phyloP scores from a whole-genome alignment of 2,329 filamentous ascomycete species.

The Neocucurbitaria cava region DNA sequence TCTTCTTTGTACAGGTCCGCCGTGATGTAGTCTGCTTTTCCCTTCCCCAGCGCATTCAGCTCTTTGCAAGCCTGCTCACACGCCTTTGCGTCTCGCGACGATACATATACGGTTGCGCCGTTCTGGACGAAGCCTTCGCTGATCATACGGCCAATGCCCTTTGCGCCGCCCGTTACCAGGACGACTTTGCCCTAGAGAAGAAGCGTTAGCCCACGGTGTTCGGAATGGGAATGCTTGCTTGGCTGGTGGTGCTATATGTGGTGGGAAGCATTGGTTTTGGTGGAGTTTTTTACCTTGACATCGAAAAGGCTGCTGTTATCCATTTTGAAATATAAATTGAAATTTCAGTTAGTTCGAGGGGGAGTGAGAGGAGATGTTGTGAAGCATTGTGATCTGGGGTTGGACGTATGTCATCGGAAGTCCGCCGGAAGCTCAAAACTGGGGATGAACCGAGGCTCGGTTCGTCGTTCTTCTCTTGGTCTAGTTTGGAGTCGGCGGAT shows the following conservation, averaged over 20 bases:
- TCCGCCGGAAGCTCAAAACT: slow-evolving; percentile 19
- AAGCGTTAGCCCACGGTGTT: slow-evolving; percentile 1
- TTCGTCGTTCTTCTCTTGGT: slow-evolving; percentile 12
- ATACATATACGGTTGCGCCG: slow-evolving; percentile 73
- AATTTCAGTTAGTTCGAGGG: background rate
- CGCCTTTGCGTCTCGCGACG: slow-evolving; percentile 67
- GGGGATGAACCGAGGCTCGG: slow-evolving; percentile 37
- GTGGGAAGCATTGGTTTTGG: background rate
- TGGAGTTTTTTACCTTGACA: slow-evolving; percentile 42
- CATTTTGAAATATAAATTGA: slow-evolving; percentile 28
- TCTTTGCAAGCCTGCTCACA: slow-evolving; percentile 67
- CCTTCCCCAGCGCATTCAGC: slow-evolving; percentile 62
- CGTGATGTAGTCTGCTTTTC: slow-evolving; percentile 65
- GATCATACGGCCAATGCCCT: slow-evolving; percentile 73
- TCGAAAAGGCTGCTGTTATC: slow-evolving; percentile 46
- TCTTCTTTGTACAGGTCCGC: slow-evolving; percentile 70
- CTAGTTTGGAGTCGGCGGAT: background rate
- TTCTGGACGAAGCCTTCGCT: slow-evolving; percentile 70
- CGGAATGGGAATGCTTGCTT: background rate
- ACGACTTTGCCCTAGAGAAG: slow-evolving; percentile 53
- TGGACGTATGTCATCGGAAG: slow-evolving; percentile 10
- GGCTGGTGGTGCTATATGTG: background rate
- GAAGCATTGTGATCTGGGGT: slow-evolving; percentile 10
- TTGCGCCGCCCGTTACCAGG: slow-evolving; percentile 56
- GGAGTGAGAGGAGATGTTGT: background rate